Evolutionary conservation across 2,329 filamentous ascomycete genomes (phyloP), one percentile per base, ranked within the genome.

Genomic region (Geosmithia morbida): DNA sequence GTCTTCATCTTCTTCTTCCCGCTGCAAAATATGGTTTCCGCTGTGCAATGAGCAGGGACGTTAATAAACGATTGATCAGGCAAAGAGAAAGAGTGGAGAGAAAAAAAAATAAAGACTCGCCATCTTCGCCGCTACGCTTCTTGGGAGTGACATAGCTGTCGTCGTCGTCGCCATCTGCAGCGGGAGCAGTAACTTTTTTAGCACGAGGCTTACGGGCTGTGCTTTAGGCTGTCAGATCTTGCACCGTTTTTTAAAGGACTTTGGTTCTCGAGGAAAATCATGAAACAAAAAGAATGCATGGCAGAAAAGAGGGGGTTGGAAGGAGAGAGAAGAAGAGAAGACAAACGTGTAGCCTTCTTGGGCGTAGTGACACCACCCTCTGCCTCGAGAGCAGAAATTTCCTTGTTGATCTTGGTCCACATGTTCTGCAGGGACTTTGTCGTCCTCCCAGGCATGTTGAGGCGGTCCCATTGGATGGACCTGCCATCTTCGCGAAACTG

Each of bases 401-500:
- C 52, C 30, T 66, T 66, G 22, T 59, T 58, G 19, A 67, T 57
- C 11, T 55, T 59, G 1, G 58, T 59, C 65, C 64, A 68, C 48
- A 59, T 56, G 41, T 63, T 60, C 51, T 63, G 56, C 0, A 68
- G 51, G 2, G 62, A 63, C 50, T 68, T 68, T 19, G 53, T 49
- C 2, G 63, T 66, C 7, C 66, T 62, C 0, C 61, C 62, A 0
- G 61, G 59, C 56, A 68, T 65, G 20, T 54, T 52, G 22, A 68
- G 53, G 2, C 51, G 51, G 2, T 50, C 48, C 64, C 64, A 68
- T 43, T 64, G 61, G 51, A 67, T 63, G 5, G 53, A 17, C 13
- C 56, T 59, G 2, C 60, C 60, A 2, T 61, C 58, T 0, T 58
- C 54, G 42, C 37, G 61, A 20, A 62, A 46, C 44, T 63, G 61